Conservation (phyloP, 345 rosid genomes). For the Eucalyptus camaldulensis region DNA sequence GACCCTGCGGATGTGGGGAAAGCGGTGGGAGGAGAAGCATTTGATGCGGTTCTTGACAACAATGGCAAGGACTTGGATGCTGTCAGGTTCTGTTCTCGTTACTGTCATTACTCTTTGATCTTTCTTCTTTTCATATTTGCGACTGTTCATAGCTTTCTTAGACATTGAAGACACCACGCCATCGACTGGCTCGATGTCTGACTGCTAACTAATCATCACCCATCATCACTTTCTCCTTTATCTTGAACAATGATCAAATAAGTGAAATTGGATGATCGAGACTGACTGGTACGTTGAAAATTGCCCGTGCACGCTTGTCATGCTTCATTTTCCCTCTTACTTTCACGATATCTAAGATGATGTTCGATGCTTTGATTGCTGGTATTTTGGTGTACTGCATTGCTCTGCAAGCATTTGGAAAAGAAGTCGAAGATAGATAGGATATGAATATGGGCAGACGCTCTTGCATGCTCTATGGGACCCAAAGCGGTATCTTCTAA, state of each 20-base stretch:
- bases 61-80: conserved; percentile 86
- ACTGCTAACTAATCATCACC: not conserved
- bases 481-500: not conserved
- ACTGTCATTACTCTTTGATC: not conserved
- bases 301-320: rapidly evolving
- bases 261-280: not conserved
- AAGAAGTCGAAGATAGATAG: not conserved
- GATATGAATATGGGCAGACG: not conserved
- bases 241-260: not conserved
- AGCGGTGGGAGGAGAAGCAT: conserved; percentile 46
- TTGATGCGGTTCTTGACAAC: conserved; percentile 87
- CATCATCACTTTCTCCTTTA: not conserved
- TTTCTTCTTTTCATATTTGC: not conserved
- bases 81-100: conserved; percentile 40
- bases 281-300: rapidly evolving
- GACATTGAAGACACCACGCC: not conserved
- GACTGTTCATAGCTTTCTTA: not conserved
- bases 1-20: conserved; percentile 66
- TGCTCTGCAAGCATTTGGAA: not conserved
- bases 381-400: not conserved
- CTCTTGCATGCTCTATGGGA: not conserved
- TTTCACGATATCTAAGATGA: not conserved
- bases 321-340: not conserved
- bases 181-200: rapidly evolving
- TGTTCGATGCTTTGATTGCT: not conserved